These are phyloP conservation scores for Sonneratia alba DNA, from an alignment of 345 rosid species.

Conservation along the genomic window DNA sequence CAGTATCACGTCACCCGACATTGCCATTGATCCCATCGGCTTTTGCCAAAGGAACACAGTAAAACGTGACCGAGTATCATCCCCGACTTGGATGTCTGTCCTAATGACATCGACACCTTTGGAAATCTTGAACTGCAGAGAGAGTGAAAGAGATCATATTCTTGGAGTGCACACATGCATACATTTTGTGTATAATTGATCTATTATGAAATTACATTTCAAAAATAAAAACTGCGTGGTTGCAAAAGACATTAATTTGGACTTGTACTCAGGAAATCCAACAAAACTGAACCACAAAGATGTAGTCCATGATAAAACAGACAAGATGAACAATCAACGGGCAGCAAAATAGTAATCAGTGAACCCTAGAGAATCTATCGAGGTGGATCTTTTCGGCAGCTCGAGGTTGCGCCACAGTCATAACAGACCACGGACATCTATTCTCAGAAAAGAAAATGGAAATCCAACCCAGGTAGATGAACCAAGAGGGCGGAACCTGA, in stretches of 20 bases:
- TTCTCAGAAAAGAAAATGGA: neutral
- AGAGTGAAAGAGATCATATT: neutral
- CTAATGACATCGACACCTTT: conserved; percentile 36
- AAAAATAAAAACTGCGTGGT: too few species aligned
- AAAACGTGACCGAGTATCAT: conserved; percentile 39
- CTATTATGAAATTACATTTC: too few species aligned
- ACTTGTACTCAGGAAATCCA: neutral
- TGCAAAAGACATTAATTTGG: neutral
- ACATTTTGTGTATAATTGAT: too few species aligned
- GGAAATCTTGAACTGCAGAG: conserved; percentile 32
- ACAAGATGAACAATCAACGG: neutral
- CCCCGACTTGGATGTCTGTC: conserved; percentile 54
- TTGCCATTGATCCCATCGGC: conserved; percentile 22
- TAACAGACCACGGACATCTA: too few species aligned
- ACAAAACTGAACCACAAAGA: neutral
- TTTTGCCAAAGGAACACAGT: conserved; percentile 43
- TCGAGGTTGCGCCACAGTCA: too few species aligned
- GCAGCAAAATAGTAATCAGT: neutral
- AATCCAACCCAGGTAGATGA: neutral
- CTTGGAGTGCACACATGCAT: neutral
- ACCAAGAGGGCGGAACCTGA: conserved; percentile 34
- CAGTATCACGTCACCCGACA: conserved; percentile 32
- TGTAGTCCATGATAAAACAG: neutral
- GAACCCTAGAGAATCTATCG: too few species aligned
- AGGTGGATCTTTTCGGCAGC: too few species aligned